Evolutionary conservation across 2,329 filamentous ascomycete genomes (phyloP).

Genomic region (Leptographium flavum): DNA sequence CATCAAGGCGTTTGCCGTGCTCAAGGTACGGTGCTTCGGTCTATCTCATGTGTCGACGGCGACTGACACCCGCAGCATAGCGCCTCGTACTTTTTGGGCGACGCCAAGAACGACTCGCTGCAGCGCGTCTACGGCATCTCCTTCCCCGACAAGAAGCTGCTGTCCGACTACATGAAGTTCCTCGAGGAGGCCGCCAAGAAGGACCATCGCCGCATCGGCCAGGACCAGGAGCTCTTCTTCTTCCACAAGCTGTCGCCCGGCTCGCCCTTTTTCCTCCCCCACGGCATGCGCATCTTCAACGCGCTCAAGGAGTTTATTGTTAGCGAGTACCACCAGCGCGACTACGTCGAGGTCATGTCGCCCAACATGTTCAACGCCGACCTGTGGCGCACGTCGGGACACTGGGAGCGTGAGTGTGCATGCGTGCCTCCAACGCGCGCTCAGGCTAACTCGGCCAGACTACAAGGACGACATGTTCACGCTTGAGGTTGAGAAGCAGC

Average conservation of each 20-base stretch:
- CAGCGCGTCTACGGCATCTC: constrained; percentile 95
- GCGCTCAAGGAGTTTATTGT: constrained; percentile 55
- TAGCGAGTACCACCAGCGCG: constrained; percentile 81
- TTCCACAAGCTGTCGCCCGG: constrained; percentile 92
- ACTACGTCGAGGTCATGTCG: constrained; percentile 88
- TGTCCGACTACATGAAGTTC: constrained; percentile 87
- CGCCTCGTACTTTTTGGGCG: constrained; percentile 74
- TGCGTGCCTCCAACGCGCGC: neutral
- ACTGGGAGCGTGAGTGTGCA: constrained; percentile 55
- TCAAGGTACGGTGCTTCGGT: constrained; percentile 35
- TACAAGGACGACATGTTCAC: constrained; percentile 86
- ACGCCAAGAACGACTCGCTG: constrained; percentile 84
- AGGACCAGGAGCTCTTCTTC: constrained; percentile 94
- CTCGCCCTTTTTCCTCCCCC: constrained; percentile 81
- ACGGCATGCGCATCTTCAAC: constrained; percentile 37
- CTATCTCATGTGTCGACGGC: too few relatives aligned
- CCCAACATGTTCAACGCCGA: constrained; percentile 94
- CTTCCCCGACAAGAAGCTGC: constrained; percentile 87
- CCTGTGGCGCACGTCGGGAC: constrained; percentile 87
- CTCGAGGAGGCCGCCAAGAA: constrained; percentile 96
- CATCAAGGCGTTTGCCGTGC: constrained; percentile 88
- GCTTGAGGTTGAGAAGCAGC: constrained; percentile 66
- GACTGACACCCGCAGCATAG: constrained; percentile 16
- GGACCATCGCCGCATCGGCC: constrained; percentile 85
- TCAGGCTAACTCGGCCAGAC: constrained; percentile 20